Evolutionary conservation across 371 early-diverging fungal species (phyloP).

Genomic region (Synchytrium microbalum): DNA sequence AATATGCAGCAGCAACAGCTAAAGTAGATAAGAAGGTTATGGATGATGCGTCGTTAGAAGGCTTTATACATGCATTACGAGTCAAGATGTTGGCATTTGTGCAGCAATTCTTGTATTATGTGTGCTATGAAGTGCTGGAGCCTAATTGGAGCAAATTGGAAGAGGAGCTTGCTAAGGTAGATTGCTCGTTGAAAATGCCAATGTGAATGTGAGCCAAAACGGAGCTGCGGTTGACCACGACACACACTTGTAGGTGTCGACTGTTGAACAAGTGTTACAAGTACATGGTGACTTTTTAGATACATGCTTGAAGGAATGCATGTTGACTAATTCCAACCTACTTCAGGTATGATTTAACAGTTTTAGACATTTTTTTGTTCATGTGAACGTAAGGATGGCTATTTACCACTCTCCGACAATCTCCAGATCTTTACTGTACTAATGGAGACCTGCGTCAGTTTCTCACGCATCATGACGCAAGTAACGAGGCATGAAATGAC

Average conservation of each 20-base stretch:
- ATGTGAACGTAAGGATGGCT: neutral
- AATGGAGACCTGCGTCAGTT: constrained; percentile 57
- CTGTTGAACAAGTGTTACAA: constrained; percentile 78
- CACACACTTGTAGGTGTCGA: constrained; percentile 37
- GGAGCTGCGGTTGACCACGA: neutral
- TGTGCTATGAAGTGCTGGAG: constrained; percentile 81
- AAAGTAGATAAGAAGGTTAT: neutral
- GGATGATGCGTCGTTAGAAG: neutral
- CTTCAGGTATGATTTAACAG: constrained; percentile 49
- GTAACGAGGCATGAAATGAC: constrained; percentile 27
- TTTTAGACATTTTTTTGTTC: neutral
- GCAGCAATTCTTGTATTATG: constrained; percentile 80
- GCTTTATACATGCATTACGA: constrained; percentile 54
- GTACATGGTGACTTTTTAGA: constrained; percentile 78
- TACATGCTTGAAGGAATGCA: constrained; percentile 80
- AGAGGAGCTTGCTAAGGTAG: constrained; percentile 42
- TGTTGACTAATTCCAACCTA: constrained; percentile 74
- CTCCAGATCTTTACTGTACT: constrained; percentile 60
- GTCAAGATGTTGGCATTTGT: constrained; percentile 75
- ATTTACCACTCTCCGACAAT: neutral
- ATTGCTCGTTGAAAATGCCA: constrained; percentile 4
- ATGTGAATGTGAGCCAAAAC: constrained; percentile 3
- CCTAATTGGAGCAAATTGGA: constrained; percentile 74
- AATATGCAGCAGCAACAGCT: neutral
- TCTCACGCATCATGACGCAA: constrained; percentile 21